A percentile compares a stretch with the other conserved stretches of the same genome.
These are phyloP conservation scores for Leptographium lundbergii DNA, from an alignment of 2,329 filamentous ascomycete species.

Conservation along the genomic window DNA sequence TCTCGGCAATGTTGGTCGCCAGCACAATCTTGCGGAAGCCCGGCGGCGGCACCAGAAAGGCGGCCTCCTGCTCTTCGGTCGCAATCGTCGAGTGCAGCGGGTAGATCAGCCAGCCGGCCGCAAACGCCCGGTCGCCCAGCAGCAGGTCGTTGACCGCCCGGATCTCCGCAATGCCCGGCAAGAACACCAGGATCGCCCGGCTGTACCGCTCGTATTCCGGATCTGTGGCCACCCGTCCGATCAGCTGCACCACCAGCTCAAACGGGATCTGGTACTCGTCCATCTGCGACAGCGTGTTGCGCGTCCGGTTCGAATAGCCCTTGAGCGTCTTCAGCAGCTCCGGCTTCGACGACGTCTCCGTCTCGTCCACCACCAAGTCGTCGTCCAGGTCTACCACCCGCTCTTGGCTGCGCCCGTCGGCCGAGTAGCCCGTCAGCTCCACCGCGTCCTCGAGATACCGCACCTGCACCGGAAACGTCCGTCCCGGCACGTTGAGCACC, in stretches of 20 bases:
- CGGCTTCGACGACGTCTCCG: conserved; percentile 36
- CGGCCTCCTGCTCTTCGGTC: conserved; percentile 89
- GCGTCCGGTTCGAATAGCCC: conserved; percentile 64
- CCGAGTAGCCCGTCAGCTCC: conserved; percentile 66
- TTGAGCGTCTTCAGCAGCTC: conserved; percentile 53
- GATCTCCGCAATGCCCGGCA: conserved; percentile 91
- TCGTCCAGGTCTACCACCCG: conserved; percentile 52
- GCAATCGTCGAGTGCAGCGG: conserved; percentile 90
- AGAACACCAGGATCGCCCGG: conserved; percentile 84
- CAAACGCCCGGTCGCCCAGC: conserved; percentile 62
- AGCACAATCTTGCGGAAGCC: conserved; percentile 87
- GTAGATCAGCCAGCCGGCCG: conserved; percentile 70
- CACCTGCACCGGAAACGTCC: conserved; percentile 84
- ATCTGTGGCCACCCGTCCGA: conserved; percentile 61
- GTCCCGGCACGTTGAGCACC: conserved; percentile 78
- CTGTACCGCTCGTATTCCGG: conserved; percentile 58
- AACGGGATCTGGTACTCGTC: conserved; percentile 91
- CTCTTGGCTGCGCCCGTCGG: conserved; percentile 35
- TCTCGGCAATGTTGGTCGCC: conserved; percentile 96
- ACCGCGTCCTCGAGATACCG: conserved; percentile 87
- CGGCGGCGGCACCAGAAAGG: conserved; percentile 72
- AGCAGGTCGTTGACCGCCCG: conserved; percentile 78
- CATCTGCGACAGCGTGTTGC: conserved; percentile 60
- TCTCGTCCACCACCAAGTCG: conserved; percentile 37
- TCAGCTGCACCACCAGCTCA: conserved; percentile 67